Evolutionary conservation across 768 basidiomycete species (phyloP).

Genomic region (Rhodotorula graminis): DNA sequence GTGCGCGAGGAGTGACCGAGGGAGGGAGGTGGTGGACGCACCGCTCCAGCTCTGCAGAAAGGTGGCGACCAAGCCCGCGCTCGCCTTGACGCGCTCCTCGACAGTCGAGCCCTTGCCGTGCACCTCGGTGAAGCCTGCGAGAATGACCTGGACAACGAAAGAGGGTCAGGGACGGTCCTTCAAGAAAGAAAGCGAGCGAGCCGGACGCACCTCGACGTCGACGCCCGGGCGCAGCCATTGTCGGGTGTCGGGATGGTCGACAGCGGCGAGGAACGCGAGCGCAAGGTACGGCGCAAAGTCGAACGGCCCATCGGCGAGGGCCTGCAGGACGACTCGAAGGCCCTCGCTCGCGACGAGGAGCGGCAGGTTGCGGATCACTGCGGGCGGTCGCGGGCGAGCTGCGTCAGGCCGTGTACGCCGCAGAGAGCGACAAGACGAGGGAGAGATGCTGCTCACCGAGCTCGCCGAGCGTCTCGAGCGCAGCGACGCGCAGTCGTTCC

Average conservation of each 20-base stretch:
- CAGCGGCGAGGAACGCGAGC: conserved; percentile 71
- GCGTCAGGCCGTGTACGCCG: too few species aligned
- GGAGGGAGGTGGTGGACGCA: conserved; percentile 52
- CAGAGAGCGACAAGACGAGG: too few species aligned
- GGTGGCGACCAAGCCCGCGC: conserved; percentile 68
- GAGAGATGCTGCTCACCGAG: conserved; percentile 59
- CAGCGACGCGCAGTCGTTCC: conserved; percentile 76
- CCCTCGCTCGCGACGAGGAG: conserved; percentile 75
- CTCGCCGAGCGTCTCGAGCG: conserved; percentile 81
- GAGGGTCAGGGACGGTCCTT: neutral
- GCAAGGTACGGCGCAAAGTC: conserved; percentile 58
- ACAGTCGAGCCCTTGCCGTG: conserved; percentile 78
- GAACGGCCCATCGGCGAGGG: conserved; percentile 61
- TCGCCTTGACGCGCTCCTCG: conserved; percentile 70
- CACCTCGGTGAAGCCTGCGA: conserved; percentile 85
- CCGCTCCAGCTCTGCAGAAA: conserved; percentile 93
- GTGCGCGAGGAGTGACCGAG: neutral
- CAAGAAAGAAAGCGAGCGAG: conserved; percentile 42
- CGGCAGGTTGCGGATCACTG: conserved; percentile 83
- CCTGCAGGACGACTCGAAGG: conserved; percentile 76
- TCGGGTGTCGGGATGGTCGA: conserved; percentile 78
- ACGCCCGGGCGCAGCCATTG: conserved; percentile 70
- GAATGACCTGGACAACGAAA: conserved; percentile 55
- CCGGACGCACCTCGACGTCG: conserved; percentile 66
- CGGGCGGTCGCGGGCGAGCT: neutral